These are phyloP conservation scores for Leccinellum albellum DNA, from an alignment of 768 basidiomycete species.

Conservation along the genomic window DNA sequence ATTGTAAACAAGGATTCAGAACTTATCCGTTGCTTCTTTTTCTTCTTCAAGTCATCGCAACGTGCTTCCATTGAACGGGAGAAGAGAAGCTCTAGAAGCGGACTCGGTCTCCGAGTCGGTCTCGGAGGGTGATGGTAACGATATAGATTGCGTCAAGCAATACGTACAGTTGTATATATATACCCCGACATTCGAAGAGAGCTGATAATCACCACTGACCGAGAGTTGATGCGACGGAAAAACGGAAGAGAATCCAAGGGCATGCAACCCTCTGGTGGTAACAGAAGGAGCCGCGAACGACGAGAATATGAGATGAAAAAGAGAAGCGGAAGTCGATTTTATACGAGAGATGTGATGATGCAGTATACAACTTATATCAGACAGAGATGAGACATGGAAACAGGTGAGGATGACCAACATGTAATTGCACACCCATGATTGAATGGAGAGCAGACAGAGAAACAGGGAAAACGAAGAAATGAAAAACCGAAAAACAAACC, in stretches of 20 bases:
- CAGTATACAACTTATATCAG: constrained; percentile 29
- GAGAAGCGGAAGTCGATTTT: constrained; percentile 12
- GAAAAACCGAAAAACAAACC: not conserved
- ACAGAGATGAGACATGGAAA: not conserved
- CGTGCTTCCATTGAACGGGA: not conserved
- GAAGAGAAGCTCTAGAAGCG: not conserved
- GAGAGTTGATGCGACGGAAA: constrained; percentile 4
- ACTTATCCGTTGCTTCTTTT: not conserved
- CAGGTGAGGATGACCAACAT: constrained; percentile 4
- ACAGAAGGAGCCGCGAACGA: not conserved
- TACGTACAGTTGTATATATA: constrained; percentile 11
- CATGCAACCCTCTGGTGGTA: not conserved
- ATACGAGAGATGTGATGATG: constrained; percentile 13
- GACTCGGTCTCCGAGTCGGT: not conserved
- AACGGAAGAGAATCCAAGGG: not conserved
- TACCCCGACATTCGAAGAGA: constrained; percentile 9
- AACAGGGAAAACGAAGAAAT: not conserved
- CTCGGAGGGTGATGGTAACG: constrained; percentile 1
- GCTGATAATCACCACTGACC: constrained; percentile 12
- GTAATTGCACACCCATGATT: constrained; percentile 11
- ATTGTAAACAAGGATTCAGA: not conserved
- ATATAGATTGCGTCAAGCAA: constrained; percentile 27
- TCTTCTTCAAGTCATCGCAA: no score
- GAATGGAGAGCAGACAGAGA: constrained; percentile 15
- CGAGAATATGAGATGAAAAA: not conserved